Percentiles rank a stretch among this genome's conserved stretches.
phyloP scores from a whole-genome alignment of 176 grass and related monocot genomes.

The Paspalum notatum region DNA sequence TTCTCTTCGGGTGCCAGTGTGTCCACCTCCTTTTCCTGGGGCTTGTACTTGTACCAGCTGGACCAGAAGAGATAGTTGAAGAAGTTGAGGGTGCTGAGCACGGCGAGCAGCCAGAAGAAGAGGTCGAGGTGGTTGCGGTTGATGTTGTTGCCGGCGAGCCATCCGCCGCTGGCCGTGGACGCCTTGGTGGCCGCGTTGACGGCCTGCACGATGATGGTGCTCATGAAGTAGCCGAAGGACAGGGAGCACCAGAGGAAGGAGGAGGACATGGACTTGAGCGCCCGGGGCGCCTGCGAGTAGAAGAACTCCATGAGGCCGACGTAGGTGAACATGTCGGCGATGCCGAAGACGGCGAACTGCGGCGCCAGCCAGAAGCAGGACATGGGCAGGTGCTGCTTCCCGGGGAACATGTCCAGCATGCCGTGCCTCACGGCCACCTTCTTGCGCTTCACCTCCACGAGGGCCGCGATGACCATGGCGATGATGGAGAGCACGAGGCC shows the following conservation, averaged over 20 bases:
- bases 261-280: slow-evolving; percentile 72
- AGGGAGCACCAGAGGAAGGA: slow-evolving; percentile 70
- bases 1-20: background rate
- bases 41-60: slow-evolving; percentile 61
- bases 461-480: slow-evolving; percentile 69
- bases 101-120: slow-evolving; percentile 85
- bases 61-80: slow-evolving; percentile 74
- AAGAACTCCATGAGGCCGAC: slow-evolving; percentile 87
- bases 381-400: slow-evolving; percentile 16
- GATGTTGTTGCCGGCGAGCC: slow-evolving; percentile 65
- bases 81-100: slow-evolving; percentile 71
- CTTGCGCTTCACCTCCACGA: slow-evolving; percentile 66
- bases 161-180: slow-evolving; percentile 33
- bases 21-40: background rate
- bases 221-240: slow-evolving; percentile 71
- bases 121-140: slow-evolving; percentile 75
- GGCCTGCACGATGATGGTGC: slow-evolving; percentile 67
- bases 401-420: slow-evolving; percentile 23
- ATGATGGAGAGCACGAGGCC: slow-evolving; percentile 71
- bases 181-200: slow-evolving; percentile 61
- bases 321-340: slow-evolving; percentile 82
- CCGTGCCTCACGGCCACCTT: slow-evolving; percentile 31
- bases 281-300: slow-evolving; percentile 62
- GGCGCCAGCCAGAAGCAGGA: slow-evolving; percentile 69
- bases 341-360: slow-evolving; percentile 73